Conservation (phyloP, 805 yeast genomes). For the Kluyveromyces nonfermentans region DNA sequence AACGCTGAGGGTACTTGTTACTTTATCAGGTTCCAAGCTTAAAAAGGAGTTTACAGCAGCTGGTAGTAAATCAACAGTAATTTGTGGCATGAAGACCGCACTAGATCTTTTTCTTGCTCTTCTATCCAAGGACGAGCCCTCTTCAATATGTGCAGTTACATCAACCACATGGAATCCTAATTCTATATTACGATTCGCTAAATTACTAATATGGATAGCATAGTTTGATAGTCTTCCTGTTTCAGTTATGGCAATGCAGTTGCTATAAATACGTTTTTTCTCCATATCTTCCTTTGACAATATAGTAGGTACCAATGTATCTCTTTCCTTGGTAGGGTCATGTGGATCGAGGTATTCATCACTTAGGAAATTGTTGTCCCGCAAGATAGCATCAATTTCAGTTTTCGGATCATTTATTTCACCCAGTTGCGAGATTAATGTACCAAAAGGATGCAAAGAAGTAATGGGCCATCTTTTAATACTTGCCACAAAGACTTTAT, state of each 20-base stretch:
- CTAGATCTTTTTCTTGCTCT: slow-evolving; percentile 86
- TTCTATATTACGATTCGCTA: slow-evolving; percentile 49
- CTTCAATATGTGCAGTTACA: slow-evolving; percentile 59
- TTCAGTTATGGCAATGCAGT: slow-evolving; percentile 28
- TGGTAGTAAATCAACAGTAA: slow-evolving; percentile 59
- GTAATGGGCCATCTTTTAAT: slow-evolving; percentile 99
- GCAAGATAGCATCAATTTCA: slow-evolving; percentile 78
- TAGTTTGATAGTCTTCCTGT: slow-evolving; percentile 46
- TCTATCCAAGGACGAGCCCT: slow-evolving; percentile 71
- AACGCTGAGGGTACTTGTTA: slow-evolving; percentile 63
- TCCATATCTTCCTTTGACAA: slow-evolving; percentile 15
- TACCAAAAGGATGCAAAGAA: slow-evolving; percentile 95
- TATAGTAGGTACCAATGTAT: slow-evolving; percentile 16
- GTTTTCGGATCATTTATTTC: slow-evolving; percentile 64
- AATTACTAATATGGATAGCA: slow-evolving; percentile 69
- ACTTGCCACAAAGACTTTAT: slow-evolving; percentile 83
- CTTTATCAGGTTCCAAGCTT: slow-evolving; percentile 52
- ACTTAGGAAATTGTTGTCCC: slow-evolving; percentile 76
- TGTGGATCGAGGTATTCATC: slow-evolving; percentile 61
- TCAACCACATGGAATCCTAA: slow-evolving; percentile 84
- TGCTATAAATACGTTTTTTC: slow-evolving; percentile 16
- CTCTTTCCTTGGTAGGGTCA: slow-evolving; percentile 23
- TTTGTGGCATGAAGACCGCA: slow-evolving; percentile 80
- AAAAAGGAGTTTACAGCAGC: slow-evolving; percentile 46
- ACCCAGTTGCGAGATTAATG: slow-evolving; percentile 80